phyloP scores from a whole-genome alignment of 108 stramenopile genomes.

The Schizochytrium sp. region DNA sequence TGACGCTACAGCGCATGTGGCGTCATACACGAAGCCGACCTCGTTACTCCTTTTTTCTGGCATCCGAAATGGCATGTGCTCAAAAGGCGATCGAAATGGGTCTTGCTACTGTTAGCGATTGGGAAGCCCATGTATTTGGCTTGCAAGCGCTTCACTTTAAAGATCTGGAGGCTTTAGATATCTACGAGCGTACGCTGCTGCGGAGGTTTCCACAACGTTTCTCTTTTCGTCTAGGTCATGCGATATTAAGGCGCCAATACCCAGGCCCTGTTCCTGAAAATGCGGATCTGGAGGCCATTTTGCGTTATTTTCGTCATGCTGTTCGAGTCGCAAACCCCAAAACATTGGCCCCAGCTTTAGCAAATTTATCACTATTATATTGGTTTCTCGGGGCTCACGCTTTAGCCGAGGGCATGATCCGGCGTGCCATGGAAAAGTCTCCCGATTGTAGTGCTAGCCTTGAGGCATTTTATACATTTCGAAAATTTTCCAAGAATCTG shows the following conservation, averaged over 20 bases:
- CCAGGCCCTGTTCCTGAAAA: not conserved
- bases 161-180: not conserved
- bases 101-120: not conserved
- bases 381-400: not conserved
- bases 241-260: not conserved
- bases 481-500: not conserved
- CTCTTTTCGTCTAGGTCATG: slow-evolving; percentile 10
- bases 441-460: not conserved
- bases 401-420: not conserved
- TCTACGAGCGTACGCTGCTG: not conserved
- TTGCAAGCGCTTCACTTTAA: not conserved
- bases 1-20: slow-evolving; percentile 3
- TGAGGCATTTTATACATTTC: not conserved
- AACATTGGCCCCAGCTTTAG: not conserved
- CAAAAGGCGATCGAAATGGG: not conserved
- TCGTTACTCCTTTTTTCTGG: slow-evolving; percentile 6
- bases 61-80: slow-evolving; percentile 17
- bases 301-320: slow-evolving; percentile 25
- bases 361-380: not conserved
- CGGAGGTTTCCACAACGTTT: not conserved
- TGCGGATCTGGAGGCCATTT: not conserved
- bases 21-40: not conserved
- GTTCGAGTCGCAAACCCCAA: not conserved
- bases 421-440: not conserved
- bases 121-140: not conserved